phyloP scores from a whole-genome alignment of 2,329 filamentous ascomycete genomes.

The Massarina eburnea region DNA sequence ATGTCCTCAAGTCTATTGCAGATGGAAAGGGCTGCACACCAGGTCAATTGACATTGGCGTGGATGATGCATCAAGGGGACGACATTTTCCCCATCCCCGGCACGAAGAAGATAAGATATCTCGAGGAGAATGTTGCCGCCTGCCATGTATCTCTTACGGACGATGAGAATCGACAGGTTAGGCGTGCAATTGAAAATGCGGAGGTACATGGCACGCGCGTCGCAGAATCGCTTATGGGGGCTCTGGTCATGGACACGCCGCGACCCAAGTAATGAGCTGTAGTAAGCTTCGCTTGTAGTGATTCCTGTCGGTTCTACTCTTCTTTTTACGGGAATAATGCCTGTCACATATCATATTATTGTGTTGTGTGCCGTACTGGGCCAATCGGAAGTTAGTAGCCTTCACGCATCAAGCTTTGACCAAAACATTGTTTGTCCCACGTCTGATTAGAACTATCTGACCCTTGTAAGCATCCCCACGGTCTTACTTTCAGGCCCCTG shows the following conservation, averaged over 20 bases:
- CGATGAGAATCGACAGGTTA: constrained; percentile 18
- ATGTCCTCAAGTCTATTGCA: constrained; percentile 18
- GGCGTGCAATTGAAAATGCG: constrained; percentile 11
- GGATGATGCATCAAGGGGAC: constrained; percentile 31
- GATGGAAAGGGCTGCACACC: constrained; percentile 54
- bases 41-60: constrained; percentile 54
- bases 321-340: too few relatives aligned
- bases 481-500: too few relatives aligned
- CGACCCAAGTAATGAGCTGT: too few relatives aligned
- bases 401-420: too few relatives aligned
- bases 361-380: too few relatives aligned
- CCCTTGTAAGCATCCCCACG: too few relatives aligned
- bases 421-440: too few relatives aligned
- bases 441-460: too few relatives aligned
- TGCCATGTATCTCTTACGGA: constrained; percentile 12
- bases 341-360: too few relatives aligned
- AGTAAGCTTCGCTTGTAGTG: too few relatives aligned
- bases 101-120: constrained; percentile 16
- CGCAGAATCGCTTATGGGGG: constrained; percentile 2
- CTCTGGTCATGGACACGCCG: constrained; percentile 12
- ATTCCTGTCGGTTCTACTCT: too few relatives aligned
- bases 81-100: constrained; percentile 58
- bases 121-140: constrained; percentile 21
- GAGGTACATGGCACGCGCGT: constrained; percentile 11
- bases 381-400: too few relatives aligned